Evolutionary conservation across 148 eudicot genomes (phyloP), one percentile per base, ranked within the genome.

Genomic region (Rhododendron griersonianum): DNA sequence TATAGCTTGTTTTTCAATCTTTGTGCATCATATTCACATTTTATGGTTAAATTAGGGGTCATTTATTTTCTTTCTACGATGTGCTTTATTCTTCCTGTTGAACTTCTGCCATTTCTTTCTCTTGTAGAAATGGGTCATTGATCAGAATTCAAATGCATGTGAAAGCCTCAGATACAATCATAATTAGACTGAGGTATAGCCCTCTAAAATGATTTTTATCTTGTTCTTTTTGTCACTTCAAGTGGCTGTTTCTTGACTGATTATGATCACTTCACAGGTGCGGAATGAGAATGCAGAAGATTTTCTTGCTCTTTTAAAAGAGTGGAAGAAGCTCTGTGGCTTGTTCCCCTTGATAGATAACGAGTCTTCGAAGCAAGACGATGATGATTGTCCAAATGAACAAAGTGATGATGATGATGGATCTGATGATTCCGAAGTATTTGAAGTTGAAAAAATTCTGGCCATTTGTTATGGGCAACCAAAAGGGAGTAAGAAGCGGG

Each of bases 91-190:
- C 45, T 61, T 37, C 4, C 39, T 2, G 11, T 21, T 30, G 11
- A 69, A 23, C 25, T 86, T 23, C 1, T 50, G 11, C 2, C 11
- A 8, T 87, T 48, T 55, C 35, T 81, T 30, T 83, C 13, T 11
- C 25, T 13, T 84, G 78, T 84, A 95, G 99, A 93, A 89, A 92
- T 97, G 98, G 99, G 98, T 1, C 35, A 92, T 97, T 73, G 98
- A 97, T 78, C 0, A 91, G 0, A 94, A 95, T 85, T 11, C 47
- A 41, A 77, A 81, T 90, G 98, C 99, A 7, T 95, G 98, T 77
- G 85, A 95, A 51, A 95, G 96, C 81, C 83, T 97, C 3, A 89
- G 85, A 30, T 78, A 91, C 16, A 97, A 97, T 85, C 99, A 97
- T 86, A n/a, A n/a, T n/a, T n/a, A 95, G 86, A 93, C 99, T 4